Evolutionary conservation across 2,329 filamentous ascomycete genomes (phyloP).

Genomic region (Pseudocercospora macadamiae): DNA sequence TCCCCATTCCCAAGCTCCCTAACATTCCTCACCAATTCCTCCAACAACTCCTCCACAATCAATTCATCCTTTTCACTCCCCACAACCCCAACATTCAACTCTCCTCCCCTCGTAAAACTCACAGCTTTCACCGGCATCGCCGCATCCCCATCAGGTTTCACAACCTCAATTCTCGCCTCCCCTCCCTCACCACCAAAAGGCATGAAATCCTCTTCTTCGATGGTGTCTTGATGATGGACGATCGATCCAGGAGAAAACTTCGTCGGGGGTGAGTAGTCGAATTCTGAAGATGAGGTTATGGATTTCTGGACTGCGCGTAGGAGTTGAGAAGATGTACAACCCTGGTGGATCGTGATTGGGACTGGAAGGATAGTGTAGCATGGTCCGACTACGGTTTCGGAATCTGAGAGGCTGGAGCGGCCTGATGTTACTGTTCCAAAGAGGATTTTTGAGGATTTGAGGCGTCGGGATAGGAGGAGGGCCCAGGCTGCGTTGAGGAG

Average conservation of each 20-base stretch:
- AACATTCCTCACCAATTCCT: not conserved
- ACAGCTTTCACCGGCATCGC: conserved; percentile 65
- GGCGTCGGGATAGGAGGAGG: not conserved
- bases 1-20: not conserved
- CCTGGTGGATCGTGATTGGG: not conserved
- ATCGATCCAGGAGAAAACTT: not conserved
- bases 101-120: conserved; percentile 59
- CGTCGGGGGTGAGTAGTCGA: not conserved
- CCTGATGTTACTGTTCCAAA: conserved; percentile 15
- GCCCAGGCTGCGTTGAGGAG: conserved; percentile 11
- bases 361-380: not conserved
- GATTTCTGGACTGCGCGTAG: not conserved
- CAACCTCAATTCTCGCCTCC: conserved; percentile 36
- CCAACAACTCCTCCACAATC: not conserved
- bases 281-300: not conserved
- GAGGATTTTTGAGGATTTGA: not conserved
- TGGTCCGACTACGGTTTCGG: not conserved
- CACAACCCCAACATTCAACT: conserved; percentile 61
- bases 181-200: conserved; percentile 44
- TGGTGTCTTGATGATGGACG: not conserved
- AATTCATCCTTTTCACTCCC: conserved; percentile 53
- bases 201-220: conserved; percentile 59
- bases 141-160: conserved; percentile 58
- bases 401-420: not conserved
- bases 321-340: not conserved